Evolutionary conservation across 176 grass and related monocot species (phyloP).

Genomic region (Cymbopogon citratus): DNA sequence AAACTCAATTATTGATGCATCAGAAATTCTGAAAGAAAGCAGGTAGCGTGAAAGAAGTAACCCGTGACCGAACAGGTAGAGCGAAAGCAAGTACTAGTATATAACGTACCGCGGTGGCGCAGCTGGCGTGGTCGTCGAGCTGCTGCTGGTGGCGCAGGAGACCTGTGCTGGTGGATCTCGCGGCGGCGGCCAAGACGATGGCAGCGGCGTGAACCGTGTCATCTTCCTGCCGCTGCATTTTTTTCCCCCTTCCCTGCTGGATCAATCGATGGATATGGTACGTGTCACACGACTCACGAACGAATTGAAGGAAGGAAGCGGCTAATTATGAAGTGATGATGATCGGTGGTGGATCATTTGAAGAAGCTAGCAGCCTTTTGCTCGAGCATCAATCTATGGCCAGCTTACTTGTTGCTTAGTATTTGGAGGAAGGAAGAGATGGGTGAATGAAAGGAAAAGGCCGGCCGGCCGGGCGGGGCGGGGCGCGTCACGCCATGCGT

Average conservation of each 20-base stretch:
- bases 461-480: background rate
- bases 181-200: constrained; percentile 50
- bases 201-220: constrained; percentile 62
- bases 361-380: background rate
- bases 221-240: constrained; percentile 17
- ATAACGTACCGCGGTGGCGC: background rate
- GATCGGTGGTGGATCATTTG: background rate
- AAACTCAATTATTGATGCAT: no score
- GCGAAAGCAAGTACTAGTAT: no score
- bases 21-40: background rate
- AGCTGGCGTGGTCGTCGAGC: background rate
- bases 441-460: background rate
- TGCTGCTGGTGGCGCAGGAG: background rate
- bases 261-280: background rate
- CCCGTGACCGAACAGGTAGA: background rate
- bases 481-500: background rate
- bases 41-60: background rate
- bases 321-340: background rate
- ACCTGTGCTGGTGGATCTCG: background rate
- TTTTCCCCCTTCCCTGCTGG: background rate
- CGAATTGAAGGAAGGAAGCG: background rate
- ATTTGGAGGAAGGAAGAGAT: background rate
- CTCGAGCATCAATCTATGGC: background rate
- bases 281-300: background rate
- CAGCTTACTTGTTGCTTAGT: background rate